Evolutionary conservation across 208 protist species (phyloP).

Genomic region (Leishmania arabica): DNA sequence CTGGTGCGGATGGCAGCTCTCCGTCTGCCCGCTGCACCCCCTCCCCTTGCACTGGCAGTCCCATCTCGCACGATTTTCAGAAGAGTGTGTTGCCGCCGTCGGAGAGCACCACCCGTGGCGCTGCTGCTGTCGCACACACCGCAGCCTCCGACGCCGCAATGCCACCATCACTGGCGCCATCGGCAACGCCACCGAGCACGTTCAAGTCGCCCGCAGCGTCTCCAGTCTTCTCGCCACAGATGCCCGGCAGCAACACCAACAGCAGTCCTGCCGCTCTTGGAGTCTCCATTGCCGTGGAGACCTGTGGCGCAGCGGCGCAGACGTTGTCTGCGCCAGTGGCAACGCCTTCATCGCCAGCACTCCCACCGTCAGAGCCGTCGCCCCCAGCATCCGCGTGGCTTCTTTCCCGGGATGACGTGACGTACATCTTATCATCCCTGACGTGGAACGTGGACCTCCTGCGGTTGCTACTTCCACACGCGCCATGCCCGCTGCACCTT

Average conservation of each 20-base stretch:
- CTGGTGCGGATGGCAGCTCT: background rate
- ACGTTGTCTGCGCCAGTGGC: background rate
- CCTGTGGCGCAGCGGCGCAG: background rate
- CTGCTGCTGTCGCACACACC: background rate
- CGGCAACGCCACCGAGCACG: background rate
- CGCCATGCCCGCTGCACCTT: conserved; percentile 44
- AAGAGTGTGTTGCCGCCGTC: background rate
- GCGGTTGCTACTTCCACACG: conserved; percentile 52
- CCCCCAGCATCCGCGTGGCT: conserved; percentile 22
- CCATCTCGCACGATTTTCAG: background rate
- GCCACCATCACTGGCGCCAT: background rate
- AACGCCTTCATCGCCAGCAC: background rate
- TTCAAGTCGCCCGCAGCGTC: background rate
- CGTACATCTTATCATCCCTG: conserved; percentile 63
- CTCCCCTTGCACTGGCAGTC: background rate
- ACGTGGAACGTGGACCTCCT: conserved; percentile 75
- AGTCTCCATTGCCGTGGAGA: background rate
- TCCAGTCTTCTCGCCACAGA: background rate
- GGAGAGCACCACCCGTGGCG: background rate
- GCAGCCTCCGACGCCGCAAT: background rate
- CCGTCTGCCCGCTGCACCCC: background rate
- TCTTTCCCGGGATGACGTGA: conserved; percentile 39
- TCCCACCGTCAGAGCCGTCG: conserved; percentile 1
- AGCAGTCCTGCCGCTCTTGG: background rate
- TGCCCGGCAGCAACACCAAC: background rate